A percentile compares a stretch with the other conserved stretches of the same genome.
Evolutionary conservation across 176 grass and related monocot genomes (phyloP).

Genomic region (Musa beccarii): DNA sequence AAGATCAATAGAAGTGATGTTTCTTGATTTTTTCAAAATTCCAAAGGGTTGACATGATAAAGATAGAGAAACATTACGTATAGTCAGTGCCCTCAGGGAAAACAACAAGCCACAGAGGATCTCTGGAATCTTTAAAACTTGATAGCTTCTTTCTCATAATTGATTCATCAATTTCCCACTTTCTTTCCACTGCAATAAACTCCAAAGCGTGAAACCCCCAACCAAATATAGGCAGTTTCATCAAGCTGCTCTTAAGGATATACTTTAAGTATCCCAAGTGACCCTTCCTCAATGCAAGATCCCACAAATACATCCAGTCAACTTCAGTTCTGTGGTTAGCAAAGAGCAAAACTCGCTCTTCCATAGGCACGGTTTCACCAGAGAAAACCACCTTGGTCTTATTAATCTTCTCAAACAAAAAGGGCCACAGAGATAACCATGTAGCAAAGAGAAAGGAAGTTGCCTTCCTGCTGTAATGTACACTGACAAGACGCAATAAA

Average conservation of each 20-base stretch:
- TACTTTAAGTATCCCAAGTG: slow-evolving; percentile 80
- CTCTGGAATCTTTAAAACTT: slow-evolving; percentile 35
- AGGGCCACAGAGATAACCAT: slow-evolving; percentile 89
- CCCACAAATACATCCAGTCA: slow-evolving; percentile 96
- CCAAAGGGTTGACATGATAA: background rate
- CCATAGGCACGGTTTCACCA: slow-evolving; percentile 47
- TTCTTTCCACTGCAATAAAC: slow-evolving; percentile 79
- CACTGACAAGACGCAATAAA: slow-evolving; percentile 58
- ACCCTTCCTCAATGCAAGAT: slow-evolving; percentile 90
- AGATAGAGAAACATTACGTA: slow-evolving; percentile 35
- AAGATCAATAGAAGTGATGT: background rate
- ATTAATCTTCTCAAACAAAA: slow-evolving; percentile 93
- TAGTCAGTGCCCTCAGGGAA: slow-evolving; percentile 95
- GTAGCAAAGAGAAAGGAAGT: slow-evolving; percentile 71
- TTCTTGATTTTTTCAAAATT: background rate
- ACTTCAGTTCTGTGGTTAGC: slow-evolving; percentile 96
- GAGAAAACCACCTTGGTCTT: slow-evolving; percentile 77
- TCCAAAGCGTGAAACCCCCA: slow-evolving; percentile 92
- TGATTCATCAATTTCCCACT: slow-evolving; percentile 91
- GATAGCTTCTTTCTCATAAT: slow-evolving; percentile 47
- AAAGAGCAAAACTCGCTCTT: slow-evolving; percentile 61
- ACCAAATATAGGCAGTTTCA: slow-evolving; percentile 84
- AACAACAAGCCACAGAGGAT: slow-evolving; percentile 85
- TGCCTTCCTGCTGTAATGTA: slow-evolving; percentile 69
- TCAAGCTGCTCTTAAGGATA: slow-evolving; percentile 91